Evolutionary conservation across 257 asterid genomes (phyloP).

Genomic region (Rehmannia glutinosa): DNA sequence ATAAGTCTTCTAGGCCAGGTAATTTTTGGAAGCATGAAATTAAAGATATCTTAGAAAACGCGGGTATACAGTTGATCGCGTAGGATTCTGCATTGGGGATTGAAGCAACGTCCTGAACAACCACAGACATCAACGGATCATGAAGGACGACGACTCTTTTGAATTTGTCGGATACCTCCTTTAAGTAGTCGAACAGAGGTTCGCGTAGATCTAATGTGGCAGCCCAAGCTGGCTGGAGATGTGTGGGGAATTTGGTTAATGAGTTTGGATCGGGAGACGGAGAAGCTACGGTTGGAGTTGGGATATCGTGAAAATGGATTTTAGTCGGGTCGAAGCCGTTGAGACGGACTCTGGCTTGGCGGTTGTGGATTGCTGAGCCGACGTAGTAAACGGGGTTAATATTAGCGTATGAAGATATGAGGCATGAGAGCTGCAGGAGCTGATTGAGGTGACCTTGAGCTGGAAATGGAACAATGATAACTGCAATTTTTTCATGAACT

Average conservation of each 20-base stretch:
- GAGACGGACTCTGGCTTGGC: conserved; percentile 37
- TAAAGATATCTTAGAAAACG: conserved; percentile 12
- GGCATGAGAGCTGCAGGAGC: conserved; percentile 37
- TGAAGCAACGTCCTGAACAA: conserved; percentile 43
- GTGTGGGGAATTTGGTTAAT: conserved; percentile 38
- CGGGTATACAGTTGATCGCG: conserved; percentile 38
- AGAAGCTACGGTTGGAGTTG: conserved; percentile 35
- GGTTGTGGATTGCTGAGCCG: conserved; percentile 40
- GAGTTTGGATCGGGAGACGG: conserved; percentile 47
- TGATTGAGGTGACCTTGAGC: conserved; percentile 48
- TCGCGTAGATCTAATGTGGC: conserved; percentile 27
- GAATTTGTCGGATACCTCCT: conserved; percentile 8
- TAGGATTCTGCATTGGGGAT: conserved; percentile 52
- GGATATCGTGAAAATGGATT: conserved; percentile 40
- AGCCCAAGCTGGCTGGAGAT: conserved; percentile 28
- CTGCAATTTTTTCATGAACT: conserved; percentile 1
- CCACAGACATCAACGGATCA: conserved; percentile 34
- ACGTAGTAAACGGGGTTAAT: conserved; percentile 34
- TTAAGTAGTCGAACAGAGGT: conserved; percentile 21
- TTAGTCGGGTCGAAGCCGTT: conserved; percentile 23
- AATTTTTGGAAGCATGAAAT: not conserved
- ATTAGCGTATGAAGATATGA: conserved; percentile 22
- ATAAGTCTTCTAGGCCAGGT: conserved; percentile 5
- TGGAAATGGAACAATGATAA: conserved; percentile 28
- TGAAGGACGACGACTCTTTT: conserved; percentile 36